These are phyloP conservation scores for Nicotiana otophora DNA, from an alignment of 257 asterid genomes.

Conservation along the genomic window DNA sequence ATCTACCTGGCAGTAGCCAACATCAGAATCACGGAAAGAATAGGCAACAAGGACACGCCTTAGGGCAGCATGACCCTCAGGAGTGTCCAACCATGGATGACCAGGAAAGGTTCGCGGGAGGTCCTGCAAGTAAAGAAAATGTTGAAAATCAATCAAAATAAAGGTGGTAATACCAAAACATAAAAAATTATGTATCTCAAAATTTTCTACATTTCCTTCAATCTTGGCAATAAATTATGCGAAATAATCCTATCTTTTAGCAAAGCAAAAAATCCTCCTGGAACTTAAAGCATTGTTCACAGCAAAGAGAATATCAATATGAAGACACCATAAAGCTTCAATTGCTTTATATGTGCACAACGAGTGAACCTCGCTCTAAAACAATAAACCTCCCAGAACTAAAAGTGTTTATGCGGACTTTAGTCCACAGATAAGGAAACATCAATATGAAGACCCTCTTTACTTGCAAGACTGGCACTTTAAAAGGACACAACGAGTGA, in stretches of 20 bases:
- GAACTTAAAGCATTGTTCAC: not conserved
- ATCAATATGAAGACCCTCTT: not conserved
- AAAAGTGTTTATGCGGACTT: not conserved
- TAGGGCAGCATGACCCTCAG: constrained; percentile 89
- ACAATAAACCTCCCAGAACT: not conserved
- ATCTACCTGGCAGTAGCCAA: constrained; percentile 94
- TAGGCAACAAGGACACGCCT: constrained; percentile 95
- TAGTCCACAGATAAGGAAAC: not conserved
- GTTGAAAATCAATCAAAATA: not conserved
- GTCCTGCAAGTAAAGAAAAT: constrained; percentile 45
- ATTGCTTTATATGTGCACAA: not conserved
- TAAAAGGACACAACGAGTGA: not conserved
- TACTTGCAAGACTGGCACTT: not conserved
- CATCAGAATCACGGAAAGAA: constrained; percentile 97
- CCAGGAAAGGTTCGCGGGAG: constrained; percentile 98
- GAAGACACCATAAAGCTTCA: not conserved
- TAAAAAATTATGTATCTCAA: not conserved
- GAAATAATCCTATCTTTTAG: not conserved
- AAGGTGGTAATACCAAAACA: not conserved
- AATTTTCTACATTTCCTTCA: not conserved
- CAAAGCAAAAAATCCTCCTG: not conserved
- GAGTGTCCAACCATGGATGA: constrained; percentile 95
- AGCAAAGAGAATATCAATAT: not conserved
- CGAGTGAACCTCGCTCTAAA: not conserved
- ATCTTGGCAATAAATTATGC: not conserved